These are phyloP conservation scores for Brassica incana DNA, from an alignment of 345 rosid genomes.

Conservation along the genomic window DNA sequence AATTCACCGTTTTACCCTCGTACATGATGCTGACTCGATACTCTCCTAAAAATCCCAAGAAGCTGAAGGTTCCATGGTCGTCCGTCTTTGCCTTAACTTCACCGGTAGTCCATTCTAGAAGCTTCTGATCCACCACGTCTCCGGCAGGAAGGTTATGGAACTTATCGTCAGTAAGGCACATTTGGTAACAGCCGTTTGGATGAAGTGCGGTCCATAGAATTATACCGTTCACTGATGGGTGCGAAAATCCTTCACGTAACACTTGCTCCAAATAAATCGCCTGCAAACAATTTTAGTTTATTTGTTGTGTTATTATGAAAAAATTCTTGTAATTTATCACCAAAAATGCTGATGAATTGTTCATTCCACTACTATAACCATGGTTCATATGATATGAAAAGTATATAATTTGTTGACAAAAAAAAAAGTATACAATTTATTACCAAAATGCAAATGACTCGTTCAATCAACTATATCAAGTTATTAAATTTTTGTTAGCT, in stretches of 20 bases:
- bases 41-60: slow-evolving; percentile 73
- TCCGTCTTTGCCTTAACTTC: slow-evolving; percentile 44
- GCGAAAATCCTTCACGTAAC: slow-evolving; percentile 84
- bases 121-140: slow-evolving; percentile 59
- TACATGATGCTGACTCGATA: slow-evolving; percentile 41
- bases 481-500: not conserved
- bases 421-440: not conserved
- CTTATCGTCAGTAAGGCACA: slow-evolving; percentile 72
- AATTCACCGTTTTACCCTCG: slow-evolving; percentile 42
- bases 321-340: not conserved
- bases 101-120: slow-evolving; percentile 60
- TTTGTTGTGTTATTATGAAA: not conserved
- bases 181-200: slow-evolving; percentile 73
- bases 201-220: slow-evolving; percentile 87
- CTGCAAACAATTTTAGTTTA: slow-evolving; percentile 30
- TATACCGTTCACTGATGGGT: slow-evolving; percentile 77
- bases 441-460: not conserved
- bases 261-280: slow-evolving; percentile 70
- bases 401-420: not conserved
- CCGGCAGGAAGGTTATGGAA: slow-evolving; percentile 72
- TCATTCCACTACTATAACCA: not conserved
- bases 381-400: not conserved
- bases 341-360: not conserved
- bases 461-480: not conserved
- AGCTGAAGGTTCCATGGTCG: slow-evolving; percentile 65